These are phyloP conservation scores for Hibiscus trionum DNA, from an alignment of 345 rosid genomes.

Conservation along the genomic window DNA sequence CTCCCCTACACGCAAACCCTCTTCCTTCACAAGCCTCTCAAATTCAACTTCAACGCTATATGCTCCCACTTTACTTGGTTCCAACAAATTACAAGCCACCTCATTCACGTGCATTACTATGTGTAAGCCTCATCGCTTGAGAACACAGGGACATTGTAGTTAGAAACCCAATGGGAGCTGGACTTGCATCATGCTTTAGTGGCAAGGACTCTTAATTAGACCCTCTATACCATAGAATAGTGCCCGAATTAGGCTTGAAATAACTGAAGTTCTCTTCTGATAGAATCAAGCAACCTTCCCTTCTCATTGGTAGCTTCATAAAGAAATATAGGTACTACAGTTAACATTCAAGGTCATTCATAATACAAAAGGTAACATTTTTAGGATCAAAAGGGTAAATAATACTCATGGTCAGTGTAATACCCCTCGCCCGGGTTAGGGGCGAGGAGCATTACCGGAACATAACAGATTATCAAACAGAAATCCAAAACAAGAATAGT, in stretches of 20 bases:
- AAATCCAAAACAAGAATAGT: too few species aligned
- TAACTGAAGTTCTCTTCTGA: slow-evolving; percentile 82
- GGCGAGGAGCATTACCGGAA: too few species aligned
- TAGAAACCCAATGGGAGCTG: slow-evolving; percentile 65
- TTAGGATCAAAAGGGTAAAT: too few species aligned
- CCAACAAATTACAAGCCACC: slow-evolving; percentile 85
- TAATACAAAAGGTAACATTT: neutral
- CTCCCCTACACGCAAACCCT: too few species aligned
- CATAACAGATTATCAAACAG: too few species aligned
- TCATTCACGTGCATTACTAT: slow-evolving; percentile 53
- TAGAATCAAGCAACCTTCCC: slow-evolving; percentile 61
- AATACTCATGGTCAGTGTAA: too few species aligned
- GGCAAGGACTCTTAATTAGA: slow-evolving; percentile 36
- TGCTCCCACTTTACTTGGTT: slow-evolving; percentile 66
- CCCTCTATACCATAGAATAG: slow-evolving; percentile 66
- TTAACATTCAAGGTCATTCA: slow-evolving; percentile 17
- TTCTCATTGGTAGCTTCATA: slow-evolving; percentile 67
- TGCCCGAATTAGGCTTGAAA: slow-evolving; percentile 63
- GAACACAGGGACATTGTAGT: slow-evolving; percentile 72
- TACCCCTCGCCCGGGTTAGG: too few species aligned
- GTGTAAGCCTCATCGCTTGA: slow-evolving; percentile 89
- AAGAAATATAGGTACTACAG: slow-evolving; percentile 70
- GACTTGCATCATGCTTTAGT: slow-evolving; percentile 62
- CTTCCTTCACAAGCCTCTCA: too few species aligned
- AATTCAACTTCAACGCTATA: slow-evolving; percentile 62